A percentile compares a stretch with the other conserved stretches of the same genome.
These are phyloP conservation scores for Amanita pseudoporphyria DNA, from an alignment of 768 basidiomycete genomes.

Conservation along the genomic window DNA sequence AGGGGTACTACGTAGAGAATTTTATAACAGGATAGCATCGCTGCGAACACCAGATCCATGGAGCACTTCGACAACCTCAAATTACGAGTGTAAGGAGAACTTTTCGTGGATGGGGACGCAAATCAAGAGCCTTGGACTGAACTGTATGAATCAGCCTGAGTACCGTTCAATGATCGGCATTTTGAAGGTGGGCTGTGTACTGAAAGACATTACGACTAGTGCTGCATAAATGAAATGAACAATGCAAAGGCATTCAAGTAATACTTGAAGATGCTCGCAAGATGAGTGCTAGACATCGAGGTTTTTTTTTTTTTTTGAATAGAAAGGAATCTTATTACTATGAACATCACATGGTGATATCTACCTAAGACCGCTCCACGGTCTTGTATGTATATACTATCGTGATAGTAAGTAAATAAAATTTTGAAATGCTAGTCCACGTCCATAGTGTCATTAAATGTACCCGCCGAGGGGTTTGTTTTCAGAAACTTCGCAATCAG, in stretches of 20 bases:
- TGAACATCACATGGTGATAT: too few relatives aligned
- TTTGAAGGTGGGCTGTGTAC: conserved; percentile 43
- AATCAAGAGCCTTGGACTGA: conserved; percentile 67
- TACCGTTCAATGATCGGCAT: conserved; percentile 67
- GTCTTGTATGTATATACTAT: too few relatives aligned
- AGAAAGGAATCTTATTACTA: too few relatives aligned
- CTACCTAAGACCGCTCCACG: too few relatives aligned
- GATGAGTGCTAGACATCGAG: too few relatives aligned
- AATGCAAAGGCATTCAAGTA: conserved; percentile 69
- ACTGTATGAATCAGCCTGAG: conserved; percentile 72
- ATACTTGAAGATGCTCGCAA: conserved; percentile 55
- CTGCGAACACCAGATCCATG: conserved; percentile 72
- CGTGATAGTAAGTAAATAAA: too few relatives aligned
- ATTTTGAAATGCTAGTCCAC: too few relatives aligned
- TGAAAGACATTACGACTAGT: neutral
- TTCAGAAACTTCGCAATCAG: too few relatives aligned
- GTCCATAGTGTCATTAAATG: too few relatives aligned
- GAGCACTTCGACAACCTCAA: conserved; percentile 53
- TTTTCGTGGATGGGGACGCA: conserved; percentile 75
- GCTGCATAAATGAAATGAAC: conserved; percentile 51
- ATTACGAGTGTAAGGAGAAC: conserved; percentile 74
- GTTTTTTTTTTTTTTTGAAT: too few relatives aligned
- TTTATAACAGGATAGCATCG: conserved; percentile 76
- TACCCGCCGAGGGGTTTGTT: too few relatives aligned
- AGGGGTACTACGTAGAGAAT: conserved; percentile 78